These are phyloP conservation scores for Penicillium psychrosexuale DNA, from an alignment of 2,329 filamentous ascomycete species.

Conservation along the genomic window DNA sequence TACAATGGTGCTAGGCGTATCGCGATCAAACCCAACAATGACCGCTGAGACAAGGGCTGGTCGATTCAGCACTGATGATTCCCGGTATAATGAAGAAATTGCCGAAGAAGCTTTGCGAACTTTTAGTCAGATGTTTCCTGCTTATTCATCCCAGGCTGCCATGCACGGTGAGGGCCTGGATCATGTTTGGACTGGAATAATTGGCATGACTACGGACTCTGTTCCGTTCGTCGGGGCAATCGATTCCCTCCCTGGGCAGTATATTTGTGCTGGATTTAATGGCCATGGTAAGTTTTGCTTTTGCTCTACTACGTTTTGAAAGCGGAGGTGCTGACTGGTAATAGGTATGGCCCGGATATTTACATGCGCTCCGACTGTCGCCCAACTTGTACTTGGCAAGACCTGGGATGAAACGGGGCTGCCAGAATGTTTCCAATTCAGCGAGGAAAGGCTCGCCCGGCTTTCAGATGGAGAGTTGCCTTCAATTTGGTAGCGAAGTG, in stretches of 20 bases:
- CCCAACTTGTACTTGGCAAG: slow-evolving; percentile 41
- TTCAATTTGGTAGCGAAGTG: slow-evolving; percentile 18
- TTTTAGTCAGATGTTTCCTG: slow-evolving; percentile 38
- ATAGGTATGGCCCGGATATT: slow-evolving; percentile 47
- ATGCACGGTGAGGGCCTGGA: slow-evolving; percentile 46
- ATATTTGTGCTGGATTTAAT: slow-evolving; percentile 51
- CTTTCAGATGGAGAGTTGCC: slow-evolving; percentile 15
- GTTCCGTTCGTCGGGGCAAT: slow-evolving; percentile 49
- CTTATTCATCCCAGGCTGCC: slow-evolving; percentile 8
- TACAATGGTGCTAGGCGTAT: slow-evolving; percentile 45
- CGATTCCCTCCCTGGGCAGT: slow-evolving; percentile 44
- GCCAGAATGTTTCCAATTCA: slow-evolving; percentile 39
- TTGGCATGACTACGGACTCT: slow-evolving; percentile 48
- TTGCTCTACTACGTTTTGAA: background rate
- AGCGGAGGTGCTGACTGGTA: background rate
- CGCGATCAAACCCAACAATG: slow-evolving; percentile 42
- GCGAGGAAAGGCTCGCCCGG: slow-evolving; percentile 22
- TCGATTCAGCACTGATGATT: slow-evolving; percentile 41
- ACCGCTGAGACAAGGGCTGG: slow-evolving; percentile 29
- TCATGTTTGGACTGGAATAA: slow-evolving; percentile 49
- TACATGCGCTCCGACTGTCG: slow-evolving; percentile 46
- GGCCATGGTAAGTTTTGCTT: slow-evolving; percentile 39
- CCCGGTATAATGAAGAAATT: slow-evolving; percentile 41
- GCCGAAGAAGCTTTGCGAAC: slow-evolving; percentile 37
- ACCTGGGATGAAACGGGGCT: slow-evolving; percentile 40